Conservation (phyloP, 352 stramenopile genomes). For the Phytophthora fragariaefolia region DNA sequence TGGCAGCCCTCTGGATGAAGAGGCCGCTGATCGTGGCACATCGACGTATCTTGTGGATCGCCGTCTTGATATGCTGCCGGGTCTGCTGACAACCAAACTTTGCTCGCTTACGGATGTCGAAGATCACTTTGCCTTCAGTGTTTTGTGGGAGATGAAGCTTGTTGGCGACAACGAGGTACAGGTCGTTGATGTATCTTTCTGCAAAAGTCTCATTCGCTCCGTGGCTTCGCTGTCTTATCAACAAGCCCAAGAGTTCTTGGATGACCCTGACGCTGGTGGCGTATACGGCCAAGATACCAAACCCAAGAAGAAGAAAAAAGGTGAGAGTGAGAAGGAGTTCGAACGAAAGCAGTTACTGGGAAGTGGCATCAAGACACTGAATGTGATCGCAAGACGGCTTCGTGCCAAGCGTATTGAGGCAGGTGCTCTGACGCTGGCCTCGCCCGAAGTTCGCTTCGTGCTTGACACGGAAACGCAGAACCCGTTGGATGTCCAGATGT, state of each 20-base stretch:
- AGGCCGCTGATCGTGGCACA: slow-evolving; percentile 91
- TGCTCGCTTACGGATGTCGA: slow-evolving; percentile 93
- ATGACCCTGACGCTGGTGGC: slow-evolving; percentile 74
- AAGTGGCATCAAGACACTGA: slow-evolving; percentile 91
- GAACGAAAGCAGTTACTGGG: slow-evolving; percentile 62
- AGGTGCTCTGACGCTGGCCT: slow-evolving; percentile 97
- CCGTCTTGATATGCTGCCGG: slow-evolving; percentile 98
- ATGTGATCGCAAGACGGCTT: slow-evolving; percentile 92
- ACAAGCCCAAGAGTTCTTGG: slow-evolving; percentile 96
- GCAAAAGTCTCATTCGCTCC: slow-evolving; percentile 98
- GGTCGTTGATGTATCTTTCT: slow-evolving; percentile 96
- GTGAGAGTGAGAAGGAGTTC: slow-evolving; percentile 42
- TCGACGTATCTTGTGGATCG: slow-evolving; percentile 99
- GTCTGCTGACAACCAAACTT: slow-evolving; percentile 97
- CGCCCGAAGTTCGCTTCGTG: slow-evolving; percentile 96
- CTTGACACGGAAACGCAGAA: slow-evolving; percentile 99
- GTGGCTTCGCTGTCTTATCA: slow-evolving; percentile 97
- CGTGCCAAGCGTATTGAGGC: slow-evolving; percentile 94
- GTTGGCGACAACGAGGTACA: slow-evolving; percentile 78
- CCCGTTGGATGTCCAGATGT: slow-evolving; percentile 98
- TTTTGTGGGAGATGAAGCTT: slow-evolving; percentile 78
- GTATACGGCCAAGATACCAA: slow-evolving; percentile 45
- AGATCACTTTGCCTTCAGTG: slow-evolving; percentile 87
- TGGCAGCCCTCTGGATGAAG: slow-evolving; percentile 94
- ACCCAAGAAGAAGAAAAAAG: slow-evolving; percentile 47